Evolutionary conservation across 164 flowering plant species (phyloP).

Genomic region (Cinnamomum chago): DNA sequence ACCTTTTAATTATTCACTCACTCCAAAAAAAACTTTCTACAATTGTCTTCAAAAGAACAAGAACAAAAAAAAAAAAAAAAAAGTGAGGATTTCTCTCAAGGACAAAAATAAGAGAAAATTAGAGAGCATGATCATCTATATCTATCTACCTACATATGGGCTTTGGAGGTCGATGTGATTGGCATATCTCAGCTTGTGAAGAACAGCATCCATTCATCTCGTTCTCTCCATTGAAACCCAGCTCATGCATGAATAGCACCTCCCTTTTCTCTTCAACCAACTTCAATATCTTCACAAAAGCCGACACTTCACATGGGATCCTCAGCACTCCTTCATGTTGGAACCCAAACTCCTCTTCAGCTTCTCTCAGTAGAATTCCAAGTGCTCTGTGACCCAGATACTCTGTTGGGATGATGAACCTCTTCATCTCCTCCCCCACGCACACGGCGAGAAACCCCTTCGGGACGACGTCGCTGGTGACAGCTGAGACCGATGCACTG

Average conservation of each 20-base stretch:
- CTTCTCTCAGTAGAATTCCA: slow-evolving; percentile 55
- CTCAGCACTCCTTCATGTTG: slow-evolving; percentile 74
- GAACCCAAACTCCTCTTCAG: slow-evolving; percentile 94
- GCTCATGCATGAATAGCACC: slow-evolving; percentile 28
- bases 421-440: slow-evolving; percentile 65
- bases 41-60: neutral
- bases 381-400: slow-evolving; percentile 65
- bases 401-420: slow-evolving; percentile 69
- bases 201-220: slow-evolving; percentile 27
- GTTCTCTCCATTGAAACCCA: slow-evolving; percentile 25
- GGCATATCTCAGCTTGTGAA: slow-evolving; percentile 36
- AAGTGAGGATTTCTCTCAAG: too few relatives aligned
- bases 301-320: slow-evolving; percentile 65
- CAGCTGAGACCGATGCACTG: neutral
- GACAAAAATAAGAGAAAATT: too few relatives aligned
- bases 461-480: slow-evolving; percentile 35
- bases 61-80: neutral
- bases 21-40: neutral
- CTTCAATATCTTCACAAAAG: slow-evolving; percentile 67
- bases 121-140: slow-evolving; percentile 8
- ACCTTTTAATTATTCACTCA: neutral
- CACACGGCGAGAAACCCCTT: slow-evolving; percentile 79
- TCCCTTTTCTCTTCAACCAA: slow-evolving; percentile 53
- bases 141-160: slow-evolving; percentile 43
- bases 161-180: slow-evolving; percentile 39